Base-by-base conservation (phyloP, 352 stramenopile genomes). In the Phytopythium boreale region DNA sequence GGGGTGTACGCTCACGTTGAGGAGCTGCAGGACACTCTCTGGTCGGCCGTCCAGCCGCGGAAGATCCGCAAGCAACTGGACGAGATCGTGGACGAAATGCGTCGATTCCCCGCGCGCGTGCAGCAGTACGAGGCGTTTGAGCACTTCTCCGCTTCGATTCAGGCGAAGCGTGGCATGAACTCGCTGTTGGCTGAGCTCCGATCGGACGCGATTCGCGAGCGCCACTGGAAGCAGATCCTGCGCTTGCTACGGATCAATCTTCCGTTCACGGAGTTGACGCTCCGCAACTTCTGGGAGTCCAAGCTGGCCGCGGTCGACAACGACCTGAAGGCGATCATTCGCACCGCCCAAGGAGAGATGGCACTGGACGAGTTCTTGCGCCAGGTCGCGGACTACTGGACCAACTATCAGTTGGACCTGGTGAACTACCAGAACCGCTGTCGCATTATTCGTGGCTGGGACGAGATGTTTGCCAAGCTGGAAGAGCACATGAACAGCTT, bases 401-500 rank as follows among this genome's bases (percentile, higher is more conserved):
- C 75, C 4, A 90, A 85, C 53, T 97, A 96, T 59, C 78, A 97
- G 61, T 65, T 98, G 46, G 93, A 98, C 55, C 69, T 98, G 47
- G 90, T 95, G n/a, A 94, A 94, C 46, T 98, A 98, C 68, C 86
- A 95, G 67, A 97, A 96, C 51, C 85, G 93, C 17, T 98, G 98
- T 53, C 95, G 98, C 41, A 91, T 99, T 37, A 99, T 99, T 79
- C 89, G 90, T 59, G 96, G 96, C 6, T 99, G 97, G 97, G 98
- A 99, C 70, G 93, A 98, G 60, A 92, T 99, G 62, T 99, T 99
- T 74, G 90, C 91, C 2, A 98, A 98, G 69, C 83, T 99, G n/a
- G 98, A 99, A 67, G 98, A 99, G 69, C 97, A 99, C 71, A 88
- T 99, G 59, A 98, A 97, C 61, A 98, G 96, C 37, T 88, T 99